Base-by-base conservation (phyloP, 2,329 filamentous ascomycete species). In the Ceratocystiopsis brevicomis region DNA sequence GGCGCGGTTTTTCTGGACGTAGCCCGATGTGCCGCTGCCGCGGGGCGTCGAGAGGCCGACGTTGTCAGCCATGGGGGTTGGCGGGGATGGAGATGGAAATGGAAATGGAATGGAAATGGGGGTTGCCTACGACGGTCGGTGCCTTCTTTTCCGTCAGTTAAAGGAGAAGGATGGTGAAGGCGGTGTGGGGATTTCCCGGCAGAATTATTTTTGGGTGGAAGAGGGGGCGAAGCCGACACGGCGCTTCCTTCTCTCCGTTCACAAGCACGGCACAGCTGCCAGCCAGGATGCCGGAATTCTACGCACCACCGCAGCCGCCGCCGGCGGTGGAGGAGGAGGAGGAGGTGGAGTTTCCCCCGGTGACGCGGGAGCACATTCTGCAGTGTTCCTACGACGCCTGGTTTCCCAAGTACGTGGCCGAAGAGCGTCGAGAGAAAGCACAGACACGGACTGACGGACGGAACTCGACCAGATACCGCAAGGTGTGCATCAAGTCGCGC, bases 1-100 rank as follows among this genome's bases (percentile, higher is more conserved):
- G 16, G 90, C 90, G 34, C 86, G 76, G 65, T 96, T 98, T 61
- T 86, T 84, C 63, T 96, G 88, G 45, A 98, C 88, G 59, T 96
- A 96, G 57, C 90, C 90, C 1, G 88, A 96, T 45, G 90, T 98
- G 40, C 90, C 90, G 57, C 83, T 93, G 52, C 90, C 90, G 55
- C 90, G 80, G 3, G 90, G 90, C 5, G 90, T 98, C 45, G 81
- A 78, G 54, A 98, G 84, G 45, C 90, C 92, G 56, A 98, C 90
- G 65, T 98, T 98, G 51, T 90, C 86, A 47, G 87, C 90, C 90
- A 96, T 96, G 14, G 37, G 42, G 37, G 35, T 15, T 34, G n/a
- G 8, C 38, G n/a, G 14, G 18, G 39, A 11, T 41, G 42, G 35
- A 18, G 30, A 33, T 10, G 34, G n/a, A 2, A 33, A 4, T 10